Base-by-base conservation (phyloP, 495 filamentous ascomycete species). In the Pseudevernia furfuracea region DNA sequence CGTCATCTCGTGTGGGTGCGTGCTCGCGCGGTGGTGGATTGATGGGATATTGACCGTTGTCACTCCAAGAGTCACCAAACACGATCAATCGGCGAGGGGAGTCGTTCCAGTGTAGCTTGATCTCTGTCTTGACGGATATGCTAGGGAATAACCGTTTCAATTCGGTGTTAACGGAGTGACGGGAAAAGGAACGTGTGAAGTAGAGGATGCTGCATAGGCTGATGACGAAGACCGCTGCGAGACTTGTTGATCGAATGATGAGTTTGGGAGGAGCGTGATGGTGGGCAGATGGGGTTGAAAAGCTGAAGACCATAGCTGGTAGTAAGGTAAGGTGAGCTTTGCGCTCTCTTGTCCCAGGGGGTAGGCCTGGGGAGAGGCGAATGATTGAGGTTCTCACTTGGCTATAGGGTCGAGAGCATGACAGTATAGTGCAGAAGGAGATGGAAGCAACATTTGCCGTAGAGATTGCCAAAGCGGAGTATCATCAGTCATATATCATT, bases 31-130 rank as follows among this genome's bases (percentile, higher is more conserved):
- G 34, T 58, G 64, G 67, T 30, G 61, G 64, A 49, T 69, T 58
- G 28, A 69, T 62, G 36, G 67, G 61, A n/a, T 66, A 67, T 44
- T 64, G 71, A 68, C 77, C 70, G 67, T 77, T 77, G 59, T 79
- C 79, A 46, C 78, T 80, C 79, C 78, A 81, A 19, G 79, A 79
- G 66, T 82, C 79, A 2, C 79, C 78, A 64, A 80, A 82, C 4
- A 80, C 74, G 4, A 81, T 74, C 55, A 81, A 69, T 69, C 79
- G 60, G 55, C 65, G 48, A 30, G 67, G 67, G 17, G 60, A 59
- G 19, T 66, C 30, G 32, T 61, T 57, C 67, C 67, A 67, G 36
- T 62, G 59, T 10, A 39, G 41, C 19, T 57, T 41, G 19, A 36
- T 32, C 34, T 39, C 30, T 9, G 55, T 58, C 34, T 48, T 57